phyloP scores from a whole-genome alignment of 2,329 filamentous ascomycete species.

The Penicillium sp. region DNA sequence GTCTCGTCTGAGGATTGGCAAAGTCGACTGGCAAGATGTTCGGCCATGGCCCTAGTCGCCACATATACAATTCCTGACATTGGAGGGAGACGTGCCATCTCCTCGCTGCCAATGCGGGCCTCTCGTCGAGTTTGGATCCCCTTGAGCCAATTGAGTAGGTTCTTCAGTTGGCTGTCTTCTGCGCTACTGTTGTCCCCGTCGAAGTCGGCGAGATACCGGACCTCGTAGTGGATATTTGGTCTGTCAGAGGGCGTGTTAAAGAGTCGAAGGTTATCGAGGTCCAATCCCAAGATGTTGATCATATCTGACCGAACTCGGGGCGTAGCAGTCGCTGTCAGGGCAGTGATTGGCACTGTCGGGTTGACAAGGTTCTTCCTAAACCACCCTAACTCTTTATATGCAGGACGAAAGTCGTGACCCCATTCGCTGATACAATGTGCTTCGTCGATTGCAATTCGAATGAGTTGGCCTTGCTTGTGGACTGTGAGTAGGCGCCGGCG shows the following conservation, averaged over 20 bases:
- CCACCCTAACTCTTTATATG: constrained; percentile 82
- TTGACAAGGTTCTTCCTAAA: constrained; percentile 65
- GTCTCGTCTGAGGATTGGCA: constrained; percentile 24
- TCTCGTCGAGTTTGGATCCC: constrained; percentile 66
- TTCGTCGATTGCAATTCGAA: constrained; percentile 84
- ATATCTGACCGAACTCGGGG: constrained; percentile 76
- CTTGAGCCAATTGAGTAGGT: constrained; percentile 74
- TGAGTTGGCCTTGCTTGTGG: constrained; percentile 76
- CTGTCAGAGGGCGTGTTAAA: constrained; percentile 83
- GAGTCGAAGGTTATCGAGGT: constrained; percentile 59
- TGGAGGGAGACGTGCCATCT: constrained; percentile 28
- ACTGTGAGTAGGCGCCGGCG: constrained; percentile 69
- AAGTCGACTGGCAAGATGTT: constrained; percentile 40
- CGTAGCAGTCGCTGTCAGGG: constrained; percentile 88
- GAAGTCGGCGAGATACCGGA: constrained; percentile 56
- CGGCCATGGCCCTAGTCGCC: constrained; percentile 40
- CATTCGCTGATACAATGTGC: constrained; percentile 97
- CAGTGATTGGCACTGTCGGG: constrained; percentile 84
- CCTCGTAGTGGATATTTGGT: constrained; percentile 84
- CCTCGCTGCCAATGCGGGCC: constrained; percentile 43
- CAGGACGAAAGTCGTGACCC: constrained; percentile 94
- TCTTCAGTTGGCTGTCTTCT: constrained; percentile 64
- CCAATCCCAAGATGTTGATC: constrained; percentile 67
- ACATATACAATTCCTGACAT: constrained; percentile 50
- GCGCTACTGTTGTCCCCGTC: constrained; percentile 30